Percentiles rank a stretch among this genome's conserved stretches.
phyloP scores from a whole-genome alignment of 192 early-diverging fungal species.

The Dissophora globulifera region DNA sequence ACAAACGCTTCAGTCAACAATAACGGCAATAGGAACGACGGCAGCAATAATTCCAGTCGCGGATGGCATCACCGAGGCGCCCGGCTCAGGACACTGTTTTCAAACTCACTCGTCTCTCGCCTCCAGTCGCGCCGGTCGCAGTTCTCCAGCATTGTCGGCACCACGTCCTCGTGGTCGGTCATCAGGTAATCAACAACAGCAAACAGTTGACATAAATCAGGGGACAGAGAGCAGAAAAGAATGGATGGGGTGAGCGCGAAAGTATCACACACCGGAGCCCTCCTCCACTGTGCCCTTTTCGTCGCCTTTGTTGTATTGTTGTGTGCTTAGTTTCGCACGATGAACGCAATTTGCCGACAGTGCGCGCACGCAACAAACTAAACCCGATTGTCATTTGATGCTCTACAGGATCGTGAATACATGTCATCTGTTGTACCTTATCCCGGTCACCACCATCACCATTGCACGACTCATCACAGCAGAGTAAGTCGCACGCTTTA shows the following conservation, averaged over 20 bases:
- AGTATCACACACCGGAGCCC: no score
- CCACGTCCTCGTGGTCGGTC: conserved; percentile 22
- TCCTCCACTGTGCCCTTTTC: no score
- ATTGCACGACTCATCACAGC: conserved; percentile 27
- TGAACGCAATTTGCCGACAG: no score
- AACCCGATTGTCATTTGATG: conserved; percentile 19
- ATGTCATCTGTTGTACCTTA: conserved; percentile 38
- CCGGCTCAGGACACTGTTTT: conserved; percentile 6
- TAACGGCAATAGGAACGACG: not conserved
- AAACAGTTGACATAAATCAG: no score
- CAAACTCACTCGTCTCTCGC: conserved; percentile 31
- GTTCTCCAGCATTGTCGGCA: conserved; percentile 1
- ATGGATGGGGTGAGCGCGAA: no score
- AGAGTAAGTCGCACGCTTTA: conserved; percentile 31
- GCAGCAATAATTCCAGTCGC: not conserved
- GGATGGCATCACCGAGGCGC: conserved; percentile 7
- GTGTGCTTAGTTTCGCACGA: no score
- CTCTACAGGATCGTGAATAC: conserved; percentile 32
- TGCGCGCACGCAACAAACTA: not conserved
- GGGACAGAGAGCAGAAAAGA: no score
- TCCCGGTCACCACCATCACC: conserved; percentile 46
- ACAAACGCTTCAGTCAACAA: not conserved
- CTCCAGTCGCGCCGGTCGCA: conserved; percentile 26
- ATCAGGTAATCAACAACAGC: no score
- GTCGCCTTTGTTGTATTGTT: no score